Evolutionary conservation across 2,329 filamentous ascomycete genomes (phyloP), one percentile per base, ranked within the genome.

Genomic region (Chaetomiaceae sp.): DNA sequence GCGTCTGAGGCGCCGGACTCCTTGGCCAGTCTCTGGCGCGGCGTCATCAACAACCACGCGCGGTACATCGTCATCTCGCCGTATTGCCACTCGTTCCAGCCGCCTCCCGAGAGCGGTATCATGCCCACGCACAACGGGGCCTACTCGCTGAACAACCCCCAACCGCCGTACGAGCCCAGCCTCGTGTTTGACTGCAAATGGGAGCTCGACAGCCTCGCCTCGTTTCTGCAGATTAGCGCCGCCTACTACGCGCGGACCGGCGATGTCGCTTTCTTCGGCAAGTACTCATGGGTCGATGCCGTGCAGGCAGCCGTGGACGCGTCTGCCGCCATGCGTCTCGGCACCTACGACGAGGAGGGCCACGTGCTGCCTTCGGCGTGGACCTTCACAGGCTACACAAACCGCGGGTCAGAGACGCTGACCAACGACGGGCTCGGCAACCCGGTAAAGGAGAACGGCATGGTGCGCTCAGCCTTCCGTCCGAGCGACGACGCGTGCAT

Each of bases 81-180:
- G 0, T 93, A 93, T 65, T 95, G 89, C 73, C 93, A 95, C 62
- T 84, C 87, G 11, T 95, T 95, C 67, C 89, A 95, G 62, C 88
- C 89, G 2, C 89, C 89, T 0, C 75, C 79, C 2, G 86, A 88
- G 42, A 88, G 85, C 42, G 78, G 80, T 3, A 73, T 91, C 27
- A 58, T 65, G 2, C 75, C 83, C 2, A 70, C 73, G 0, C 60
- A 66, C 11, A 84, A 84, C 58, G 69, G 74, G 2, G 79, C 77
- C 1, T 75, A 71, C 56, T 76, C 74, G 48, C 75, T 76, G 2
- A 82, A 84, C 62, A 52, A 69, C 66, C 61, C 64, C 68, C 77
- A 45, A 74, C 84, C 85, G 2, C 68, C 73, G 0, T 88, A 88
- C 56, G 81, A 88, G 58, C 74, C 73, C 1, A 73, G 71, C 1